Base-by-base conservation (phyloP, 345 rosid genomes). In the Acer saccharum region DNA sequence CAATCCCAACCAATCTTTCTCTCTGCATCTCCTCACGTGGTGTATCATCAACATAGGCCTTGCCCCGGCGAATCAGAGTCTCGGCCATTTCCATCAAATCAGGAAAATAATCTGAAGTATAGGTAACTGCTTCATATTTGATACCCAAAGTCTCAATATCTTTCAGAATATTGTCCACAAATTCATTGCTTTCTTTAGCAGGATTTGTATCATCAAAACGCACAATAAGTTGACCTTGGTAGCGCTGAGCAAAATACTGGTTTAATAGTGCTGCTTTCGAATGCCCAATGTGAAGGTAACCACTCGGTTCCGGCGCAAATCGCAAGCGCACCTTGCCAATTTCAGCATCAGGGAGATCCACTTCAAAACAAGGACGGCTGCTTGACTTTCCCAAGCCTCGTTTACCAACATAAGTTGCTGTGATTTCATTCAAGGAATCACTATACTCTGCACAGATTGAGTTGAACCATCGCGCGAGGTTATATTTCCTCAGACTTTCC, bases 121-220 rank as follows among this genome's bases (percentile, higher is more conserved):
- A 95, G 0, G 99, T 94, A 14, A 96, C 87, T 50, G 72, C 77
- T 76, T 85, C 88, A 81, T 92, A 94, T 78, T 87, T 91, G 73
- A 96, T 84, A 64, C 95, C 98, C 81, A 96, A 79, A 2, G 99
- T 94, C 78, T 89, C 94, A 54, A 94, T 78, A 82, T 96, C 98
- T 79, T 87, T 88, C 54, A 94, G 72, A 29, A 96, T 89, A 87
- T 90, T 96, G 1, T 96, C 98, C 12, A 96, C 99, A 79, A 96
- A 96, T 83, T 94, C 98, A 78, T 82, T 91, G 83, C 98, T 96
- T 78, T 96, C 99, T 83, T 94, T 96, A 1, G 98, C 85, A 68
- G 99, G 98, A 84, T 96, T 96, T 44, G 99, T 96, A 83, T 96
- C 99, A 79, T 94, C 99, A 82, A 96, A 96, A 16, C 99, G 93